phyloP scores from a whole-genome alignment of 2,329 filamentous ascomycete genomes.

The Gyromitra esculenta region DNA sequence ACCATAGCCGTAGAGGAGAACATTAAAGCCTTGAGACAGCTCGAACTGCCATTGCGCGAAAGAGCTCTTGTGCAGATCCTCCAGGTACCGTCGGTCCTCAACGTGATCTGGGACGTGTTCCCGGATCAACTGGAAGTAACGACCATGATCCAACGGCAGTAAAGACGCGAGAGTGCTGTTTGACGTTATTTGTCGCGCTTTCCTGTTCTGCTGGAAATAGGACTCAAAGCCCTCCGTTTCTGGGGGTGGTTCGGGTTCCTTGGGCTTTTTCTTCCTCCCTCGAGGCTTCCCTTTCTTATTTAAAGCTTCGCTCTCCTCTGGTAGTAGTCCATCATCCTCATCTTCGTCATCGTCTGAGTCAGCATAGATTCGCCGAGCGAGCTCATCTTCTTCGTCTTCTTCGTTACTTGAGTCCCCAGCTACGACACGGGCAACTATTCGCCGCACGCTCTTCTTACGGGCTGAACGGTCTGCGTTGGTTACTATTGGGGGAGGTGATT shows the following conservation, averaged over 20 bases:
- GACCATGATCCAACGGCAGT: slow-evolving; percentile 84
- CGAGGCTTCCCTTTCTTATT: slow-evolving; percentile 67
- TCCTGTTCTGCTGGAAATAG: slow-evolving; percentile 92
- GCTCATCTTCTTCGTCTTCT: slow-evolving; percentile 70
- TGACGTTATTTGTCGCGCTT: slow-evolving; percentile 82
- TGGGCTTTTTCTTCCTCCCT: slow-evolving; percentile 64
- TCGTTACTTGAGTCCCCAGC: slow-evolving; percentile 74
- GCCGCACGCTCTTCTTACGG: slow-evolving; percentile 81
- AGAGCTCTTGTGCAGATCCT: slow-evolving; percentile 78
- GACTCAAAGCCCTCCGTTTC: slow-evolving; percentile 87
- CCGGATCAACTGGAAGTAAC: slow-evolving; percentile 79
- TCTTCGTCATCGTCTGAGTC: slow-evolving; percentile 57
- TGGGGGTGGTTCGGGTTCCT: slow-evolving; percentile 74
- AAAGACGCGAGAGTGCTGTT: slow-evolving; percentile 82
- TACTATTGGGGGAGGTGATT: slow-evolving; percentile 49
- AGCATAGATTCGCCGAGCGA: slow-evolving; percentile 61
- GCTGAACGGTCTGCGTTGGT: slow-evolving; percentile 79
- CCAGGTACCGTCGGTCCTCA: slow-evolving; percentile 75
- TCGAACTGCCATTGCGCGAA: slow-evolving; percentile 96
- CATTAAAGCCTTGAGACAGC: slow-evolving; percentile 82
- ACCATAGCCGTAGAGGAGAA: slow-evolving; percentile 92
- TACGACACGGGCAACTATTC: slow-evolving; percentile 76
- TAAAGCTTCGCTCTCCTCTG: slow-evolving; percentile 59
- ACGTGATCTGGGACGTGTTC: slow-evolving; percentile 74
- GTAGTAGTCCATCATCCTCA: slow-evolving; percentile 55